Percentiles rank a stretch among this genome's conserved stretches.
Conservation (phyloP, 352 stramenopile species). For the Labyrinthula sp. region DNA sequence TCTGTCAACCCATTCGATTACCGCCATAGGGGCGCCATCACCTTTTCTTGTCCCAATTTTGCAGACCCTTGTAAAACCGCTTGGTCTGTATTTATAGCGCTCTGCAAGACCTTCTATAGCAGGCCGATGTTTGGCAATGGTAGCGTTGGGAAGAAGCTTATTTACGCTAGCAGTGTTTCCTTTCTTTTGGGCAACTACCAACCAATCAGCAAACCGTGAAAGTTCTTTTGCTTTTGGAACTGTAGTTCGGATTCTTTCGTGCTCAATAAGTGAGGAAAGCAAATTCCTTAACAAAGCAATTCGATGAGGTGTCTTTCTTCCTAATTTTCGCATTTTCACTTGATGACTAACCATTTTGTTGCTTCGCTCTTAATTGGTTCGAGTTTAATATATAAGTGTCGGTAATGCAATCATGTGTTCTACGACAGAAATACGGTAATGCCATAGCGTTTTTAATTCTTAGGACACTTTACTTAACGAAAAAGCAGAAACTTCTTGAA, state of each 20-base stretch:
- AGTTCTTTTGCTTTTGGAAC: constrained; percentile 68
- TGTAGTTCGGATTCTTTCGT: constrained; percentile 68
- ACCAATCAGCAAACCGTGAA: constrained; percentile 54
- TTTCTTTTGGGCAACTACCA: constrained; percentile 63
- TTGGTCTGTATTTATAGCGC: constrained; percentile 26
- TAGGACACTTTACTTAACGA: no score
- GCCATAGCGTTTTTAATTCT: no score
- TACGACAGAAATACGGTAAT: no score
- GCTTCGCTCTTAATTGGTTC: no score
- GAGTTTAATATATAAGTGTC: no score
- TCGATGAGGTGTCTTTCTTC: constrained; percentile 55
- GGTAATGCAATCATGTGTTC: no score
- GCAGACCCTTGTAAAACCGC: constrained; percentile 29
- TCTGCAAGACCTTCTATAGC: constrained; percentile 23
- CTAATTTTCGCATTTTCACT: constrained; percentile 60
- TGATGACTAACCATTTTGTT: constrained; percentile 58
- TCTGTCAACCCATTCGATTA: constrained; percentile 30
- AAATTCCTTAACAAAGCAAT: constrained; percentile 63
- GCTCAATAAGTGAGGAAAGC: constrained; percentile 63
- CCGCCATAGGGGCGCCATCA: constrained; percentile 27
- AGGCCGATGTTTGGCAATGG: no score
- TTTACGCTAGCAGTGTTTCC: constrained; percentile 36
- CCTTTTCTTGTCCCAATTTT: constrained; percentile 28
- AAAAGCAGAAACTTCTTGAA: no score
- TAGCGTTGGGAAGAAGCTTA: no score